These are phyloP conservation scores for Syzygium aromaticum DNA, from an alignment of 345 rosid genomes.

Conservation along the genomic window DNA sequence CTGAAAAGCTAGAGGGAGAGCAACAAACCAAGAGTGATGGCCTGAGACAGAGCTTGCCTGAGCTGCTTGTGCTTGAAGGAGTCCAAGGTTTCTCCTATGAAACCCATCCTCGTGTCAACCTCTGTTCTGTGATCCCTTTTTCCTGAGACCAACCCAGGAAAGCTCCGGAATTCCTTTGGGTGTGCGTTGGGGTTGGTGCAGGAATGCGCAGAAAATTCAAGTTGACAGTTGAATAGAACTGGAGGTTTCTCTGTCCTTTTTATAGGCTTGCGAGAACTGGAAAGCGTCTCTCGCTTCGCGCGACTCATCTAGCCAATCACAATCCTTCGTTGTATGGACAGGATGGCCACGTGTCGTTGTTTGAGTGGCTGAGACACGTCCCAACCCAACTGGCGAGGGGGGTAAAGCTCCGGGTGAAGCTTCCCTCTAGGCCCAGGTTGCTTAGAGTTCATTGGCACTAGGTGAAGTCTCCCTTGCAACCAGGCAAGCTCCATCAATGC, in stretches of 20 bases:
- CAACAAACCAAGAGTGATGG: slow-evolving; percentile 41
- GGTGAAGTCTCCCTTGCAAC: too few relatives aligned
- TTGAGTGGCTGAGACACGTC: background rate
- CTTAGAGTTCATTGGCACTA: too few relatives aligned
- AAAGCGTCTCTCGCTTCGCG: background rate
- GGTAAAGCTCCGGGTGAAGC: background rate
- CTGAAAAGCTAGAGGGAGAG: background rate
- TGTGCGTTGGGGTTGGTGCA: background rate
- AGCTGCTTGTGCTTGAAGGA: slow-evolving; percentile 38
- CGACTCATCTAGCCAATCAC: background rate
- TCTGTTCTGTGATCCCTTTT: background rate
- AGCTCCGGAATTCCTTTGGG: background rate
- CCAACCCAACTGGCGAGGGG: background rate
- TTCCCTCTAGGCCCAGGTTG: too few relatives aligned
- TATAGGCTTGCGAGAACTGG: background rate
- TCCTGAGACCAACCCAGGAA: background rate
- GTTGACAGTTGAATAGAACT: background rate
- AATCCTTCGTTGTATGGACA: background rate
- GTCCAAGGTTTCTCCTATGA: slow-evolving; percentile 25
- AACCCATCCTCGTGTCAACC: slow-evolving; percentile 9
- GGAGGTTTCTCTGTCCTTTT: background rate
- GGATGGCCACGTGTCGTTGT: background rate
- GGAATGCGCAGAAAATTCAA: background rate
- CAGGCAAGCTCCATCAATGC: too few relatives aligned
- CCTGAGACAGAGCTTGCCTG: slow-evolving; percentile 40